These are phyloP conservation scores for Leishmania turanica DNA, from an alignment of 208 protist species.

Conservation along the genomic window DNA sequence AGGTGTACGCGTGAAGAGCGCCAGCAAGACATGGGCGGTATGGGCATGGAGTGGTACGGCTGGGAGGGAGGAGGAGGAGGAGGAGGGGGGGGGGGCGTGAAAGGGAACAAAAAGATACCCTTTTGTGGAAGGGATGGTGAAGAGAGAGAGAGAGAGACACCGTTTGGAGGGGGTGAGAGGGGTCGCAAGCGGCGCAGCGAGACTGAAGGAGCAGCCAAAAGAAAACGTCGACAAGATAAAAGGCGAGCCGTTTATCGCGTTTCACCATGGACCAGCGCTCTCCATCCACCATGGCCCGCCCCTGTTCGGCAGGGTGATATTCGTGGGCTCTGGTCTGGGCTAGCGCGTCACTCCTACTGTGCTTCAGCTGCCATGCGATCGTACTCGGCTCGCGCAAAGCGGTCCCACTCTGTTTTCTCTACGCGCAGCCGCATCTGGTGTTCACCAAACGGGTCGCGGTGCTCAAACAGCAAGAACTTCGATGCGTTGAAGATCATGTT, in stretches of 20 bases:
- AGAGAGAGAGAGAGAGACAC: not conserved
- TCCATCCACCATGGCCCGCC: not conserved
- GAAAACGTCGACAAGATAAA: not conserved
- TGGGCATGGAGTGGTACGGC: not conserved
- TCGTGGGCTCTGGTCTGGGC: not conserved
- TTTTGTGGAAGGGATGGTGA: not conserved
- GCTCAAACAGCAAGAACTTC: conserved; percentile 95
- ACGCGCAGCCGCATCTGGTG: conserved; percentile 66
- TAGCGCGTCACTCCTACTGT: conserved; percentile 24
- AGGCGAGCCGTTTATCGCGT: not conserved
- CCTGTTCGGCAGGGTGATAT: not conserved
- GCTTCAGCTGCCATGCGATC: conserved; percentile 90
- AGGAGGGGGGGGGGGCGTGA: not conserved
- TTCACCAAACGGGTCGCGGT: conserved; percentile 88
- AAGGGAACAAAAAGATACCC: not conserved
- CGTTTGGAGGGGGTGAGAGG: not conserved
- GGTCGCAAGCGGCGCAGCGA: not conserved
- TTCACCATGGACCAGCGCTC: too few species aligned
- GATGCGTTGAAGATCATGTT: conserved; percentile 95
- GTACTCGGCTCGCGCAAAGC: conserved; percentile 94
- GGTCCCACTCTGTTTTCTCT: conserved; percentile 93
- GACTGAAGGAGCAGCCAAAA: not conserved
- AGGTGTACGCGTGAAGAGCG: not conserved
- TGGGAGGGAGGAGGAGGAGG: too few species aligned
- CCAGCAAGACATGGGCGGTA: not conserved